These are phyloP conservation scores for Epichloe aotearoae DNA, from an alignment of 2,329 filamentous ascomycete species.

Conservation along the genomic window DNA sequence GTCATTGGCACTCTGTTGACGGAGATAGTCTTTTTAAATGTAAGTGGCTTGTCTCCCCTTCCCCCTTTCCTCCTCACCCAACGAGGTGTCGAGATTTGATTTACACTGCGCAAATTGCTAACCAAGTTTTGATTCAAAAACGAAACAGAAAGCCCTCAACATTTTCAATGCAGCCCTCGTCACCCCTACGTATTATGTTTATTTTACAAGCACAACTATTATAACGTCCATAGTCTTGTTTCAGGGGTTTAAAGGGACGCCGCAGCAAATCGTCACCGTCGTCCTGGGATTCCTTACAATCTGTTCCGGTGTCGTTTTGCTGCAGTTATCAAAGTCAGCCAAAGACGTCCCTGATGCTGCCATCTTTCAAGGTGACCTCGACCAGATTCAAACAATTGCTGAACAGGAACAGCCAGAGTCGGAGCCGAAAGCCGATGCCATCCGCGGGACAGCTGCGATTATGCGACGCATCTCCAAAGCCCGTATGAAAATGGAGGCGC, in stretches of 20 bases:
- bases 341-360: constrained; percentile 93
- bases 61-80: too few species aligned
- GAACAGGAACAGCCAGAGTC: constrained; percentile 93
- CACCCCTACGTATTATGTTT: constrained; percentile 96
- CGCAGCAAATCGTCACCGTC: constrained; percentile 69
- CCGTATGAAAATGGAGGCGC: constrained; percentile 63
- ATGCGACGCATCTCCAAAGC: constrained; percentile 67
- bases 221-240: constrained; percentile 88
- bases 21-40: constrained; percentile 92
- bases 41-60: constrained; percentile 31
- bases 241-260: constrained; percentile 81
- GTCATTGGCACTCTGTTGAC: constrained; percentile 79
- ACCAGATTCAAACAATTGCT: constrained; percentile 89
- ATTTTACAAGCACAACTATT: constrained; percentile 93
- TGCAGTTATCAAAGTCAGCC: constrained; percentile 95
- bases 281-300: constrained; percentile 91
- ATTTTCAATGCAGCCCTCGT: constrained; percentile 94
- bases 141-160: constrained; percentile 81
- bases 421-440: constrained; percentile 91
- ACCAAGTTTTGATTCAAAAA: background rate
- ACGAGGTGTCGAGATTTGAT: too few species aligned
- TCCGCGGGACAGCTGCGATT: constrained; percentile 80
- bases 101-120: background rate
- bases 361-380: constrained; percentile 82
- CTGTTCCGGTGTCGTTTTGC: constrained; percentile 77